Conservation (phyloP, 2,329 filamentous ascomycete species). For the Aspergillus sp. region DNA sequence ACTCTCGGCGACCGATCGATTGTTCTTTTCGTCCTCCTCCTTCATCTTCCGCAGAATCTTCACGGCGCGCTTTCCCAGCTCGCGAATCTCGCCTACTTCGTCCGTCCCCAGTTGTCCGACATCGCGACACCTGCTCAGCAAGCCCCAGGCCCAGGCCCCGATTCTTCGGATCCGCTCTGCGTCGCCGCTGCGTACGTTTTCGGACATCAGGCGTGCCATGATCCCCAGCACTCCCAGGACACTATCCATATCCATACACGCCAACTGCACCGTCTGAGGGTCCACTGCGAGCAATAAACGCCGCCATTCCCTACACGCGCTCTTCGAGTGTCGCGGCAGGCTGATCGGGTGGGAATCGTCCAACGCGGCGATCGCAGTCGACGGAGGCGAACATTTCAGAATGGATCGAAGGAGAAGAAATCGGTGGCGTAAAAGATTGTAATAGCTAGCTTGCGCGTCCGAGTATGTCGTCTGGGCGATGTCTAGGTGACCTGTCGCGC, state of each 20-base stretch:
- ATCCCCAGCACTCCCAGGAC: conserved; percentile 65
- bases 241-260: conserved; percentile 58
- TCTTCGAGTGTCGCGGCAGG: conserved; percentile 55
- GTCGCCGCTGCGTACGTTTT: conserved; percentile 63
- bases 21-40: conserved; percentile 37
- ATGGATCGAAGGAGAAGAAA: conserved; percentile 65
- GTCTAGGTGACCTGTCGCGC: conserved; percentile 2
- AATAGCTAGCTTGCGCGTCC: conserved; percentile 66
- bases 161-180: conserved; percentile 62
- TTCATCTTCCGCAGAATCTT: conserved; percentile 47
- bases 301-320: conserved; percentile 58
- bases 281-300: conserved; percentile 37
- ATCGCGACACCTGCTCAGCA: conserved; percentile 73
- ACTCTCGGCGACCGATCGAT: conserved; percentile 31
- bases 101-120: conserved; percentile 72
- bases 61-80: conserved; percentile 74
- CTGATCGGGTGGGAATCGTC: conserved; percentile 52
- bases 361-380: conserved; percentile 54
- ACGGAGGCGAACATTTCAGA: conserved; percentile 58
- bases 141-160: conserved; percentile 81
- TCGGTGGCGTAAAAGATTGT: conserved; percentile 61
- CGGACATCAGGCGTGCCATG: conserved; percentile 58
- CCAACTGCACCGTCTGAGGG: conserved; percentile 52
- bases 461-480: conserved; percentile 29
- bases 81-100: conserved; percentile 73